A percentile compares a stretch with the other conserved stretches of the same genome.
These are phyloP conservation scores for Amphibolis antarctica DNA, from an alignment of 106 monocot genomes.

Conservation along the genomic window DNA sequence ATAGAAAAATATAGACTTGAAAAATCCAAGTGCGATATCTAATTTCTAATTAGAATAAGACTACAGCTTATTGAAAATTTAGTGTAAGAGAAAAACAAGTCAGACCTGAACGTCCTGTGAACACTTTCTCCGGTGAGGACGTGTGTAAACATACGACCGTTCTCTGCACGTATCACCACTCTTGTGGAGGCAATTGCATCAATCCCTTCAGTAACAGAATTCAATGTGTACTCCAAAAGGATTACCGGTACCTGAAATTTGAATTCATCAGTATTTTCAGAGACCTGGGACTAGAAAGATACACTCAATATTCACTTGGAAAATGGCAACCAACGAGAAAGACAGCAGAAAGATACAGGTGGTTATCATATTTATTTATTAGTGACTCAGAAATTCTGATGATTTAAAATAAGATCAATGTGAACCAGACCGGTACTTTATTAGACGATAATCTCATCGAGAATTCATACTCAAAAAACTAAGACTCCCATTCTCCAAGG, in stretches of 20 bases:
- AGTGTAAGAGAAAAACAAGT: neutral
- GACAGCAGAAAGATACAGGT: no score
- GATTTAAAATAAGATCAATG: neutral
- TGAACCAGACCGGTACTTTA: neutral
- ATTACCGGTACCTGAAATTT: conserved; percentile 48
- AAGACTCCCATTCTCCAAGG: no score
- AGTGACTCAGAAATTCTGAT: no score
- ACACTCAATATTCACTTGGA: no score
- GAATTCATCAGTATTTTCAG: neutral
- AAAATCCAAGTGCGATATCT: neutral
- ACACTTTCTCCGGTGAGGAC: conserved; percentile 36
- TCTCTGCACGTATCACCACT: conserved; percentile 58
- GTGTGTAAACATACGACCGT: conserved; percentile 26
- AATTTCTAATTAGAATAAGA: neutral
- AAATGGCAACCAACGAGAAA: no score
- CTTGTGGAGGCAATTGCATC: conserved; percentile 90
- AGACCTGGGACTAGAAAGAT: neutral
- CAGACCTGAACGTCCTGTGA: conserved; percentile 56
- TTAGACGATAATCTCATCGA: no score
- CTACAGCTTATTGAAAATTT: neutral
- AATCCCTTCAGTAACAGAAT: conserved; percentile 69
- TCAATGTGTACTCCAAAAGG: conserved; percentile 69
- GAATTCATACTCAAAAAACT: no score
- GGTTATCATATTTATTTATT: no score
- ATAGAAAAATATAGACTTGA: neutral